phyloP scores from a whole-genome alignment of 192 early-diverging fungal species.

The Obelidium mucronatum region DNA sequence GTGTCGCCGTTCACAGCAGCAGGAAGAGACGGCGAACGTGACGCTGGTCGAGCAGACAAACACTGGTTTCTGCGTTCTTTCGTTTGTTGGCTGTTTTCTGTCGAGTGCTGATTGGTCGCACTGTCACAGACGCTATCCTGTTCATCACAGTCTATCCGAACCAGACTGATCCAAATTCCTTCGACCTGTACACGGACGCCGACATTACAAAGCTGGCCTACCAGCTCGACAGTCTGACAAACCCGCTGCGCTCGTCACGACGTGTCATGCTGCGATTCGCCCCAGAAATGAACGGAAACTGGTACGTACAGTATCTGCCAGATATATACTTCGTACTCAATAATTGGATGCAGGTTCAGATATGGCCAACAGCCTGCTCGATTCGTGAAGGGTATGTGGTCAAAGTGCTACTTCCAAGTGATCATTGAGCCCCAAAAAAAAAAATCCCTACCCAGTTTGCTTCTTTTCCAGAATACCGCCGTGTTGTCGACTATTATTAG shows the following conservation, averaged over 20 bases:
- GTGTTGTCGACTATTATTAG: conserved; percentile 2
- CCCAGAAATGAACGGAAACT: conserved; percentile 59
- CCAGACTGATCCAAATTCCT: background rate
- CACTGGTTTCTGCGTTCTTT: too few species aligned
- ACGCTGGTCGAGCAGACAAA: conserved; percentile 18
- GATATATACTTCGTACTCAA: background rate
- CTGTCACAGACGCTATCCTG: conserved; percentile 29
- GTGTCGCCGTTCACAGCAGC: conserved; percentile 7
- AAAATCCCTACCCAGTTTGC: background rate
- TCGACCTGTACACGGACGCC: conserved; percentile 23
- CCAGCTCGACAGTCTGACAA: conserved; percentile 41
- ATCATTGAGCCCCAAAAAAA: background rate
- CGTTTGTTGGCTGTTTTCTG: background rate
- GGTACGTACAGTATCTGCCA: too few species aligned
- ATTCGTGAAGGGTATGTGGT: conserved; percentile 9
- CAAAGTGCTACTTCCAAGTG: background rate
- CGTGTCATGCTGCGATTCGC: conserved; percentile 50
- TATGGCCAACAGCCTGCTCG: conserved; percentile 23
- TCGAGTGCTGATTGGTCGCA: background rate
- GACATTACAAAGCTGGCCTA: conserved; percentile 31
- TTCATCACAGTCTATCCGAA: conserved; percentile 37
- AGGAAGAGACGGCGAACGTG: conserved; percentile 14
- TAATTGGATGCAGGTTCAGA: conserved; percentile 45
- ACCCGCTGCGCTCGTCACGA: conserved; percentile 32
- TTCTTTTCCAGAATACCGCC: conserved; percentile 3